Evolutionary conservation across 1,139 yeast genomes (phyloP), one percentile per base, ranked within the genome.

Genomic region (Saccharomycopsis hybrid): DNA sequence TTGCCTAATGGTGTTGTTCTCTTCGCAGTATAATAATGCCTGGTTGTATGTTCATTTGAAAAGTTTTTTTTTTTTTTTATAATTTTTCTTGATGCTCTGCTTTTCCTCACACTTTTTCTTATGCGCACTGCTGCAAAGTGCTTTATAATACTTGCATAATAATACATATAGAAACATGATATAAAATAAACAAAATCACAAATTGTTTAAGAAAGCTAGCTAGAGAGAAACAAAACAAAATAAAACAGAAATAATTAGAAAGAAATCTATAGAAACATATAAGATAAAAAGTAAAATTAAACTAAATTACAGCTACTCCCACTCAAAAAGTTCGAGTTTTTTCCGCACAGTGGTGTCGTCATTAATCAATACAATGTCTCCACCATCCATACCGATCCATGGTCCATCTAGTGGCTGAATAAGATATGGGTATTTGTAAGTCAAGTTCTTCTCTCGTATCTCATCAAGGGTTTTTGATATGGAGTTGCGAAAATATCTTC

Each of bases 351-450:
- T 73, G 3, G 88, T 87, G 56, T 80, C 84, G 11, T 68, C 66
- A 52, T 80, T 76, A 28, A 84, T 80, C 58, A 80, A 69, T 37
- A 83, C 69, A 36, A 82, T 76, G 52, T 78, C 82, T 48, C 77
- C 75, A 1, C 81, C 80, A 56, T 83, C 89, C 24, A 82, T 71
- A 1, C 78, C 86, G 44, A 85, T 72, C 77, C 89, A 76, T 0
- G 96, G 96, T 0, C 95, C 95, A 56, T 88, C 96, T 45, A 89
- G 66, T 8, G 78, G 76, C 51, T 76, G 77, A 1, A 82, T 71
- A 57, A 87, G 67, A 58, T 78, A 78, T 2, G 96, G 96, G 63
- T 86, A 89, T 49, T 81, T 82, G 60, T 88, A 90, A 3, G 78
- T 77, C 56, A 80, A 87, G 56, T 80, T 73, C 42, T 73, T 64